Percentiles rank a stretch among this genome's conserved stretches.
Evolutionary conservation across 805 yeast genomes (phyloP).

Genomic region (Priceomyces carsonii): DNA sequence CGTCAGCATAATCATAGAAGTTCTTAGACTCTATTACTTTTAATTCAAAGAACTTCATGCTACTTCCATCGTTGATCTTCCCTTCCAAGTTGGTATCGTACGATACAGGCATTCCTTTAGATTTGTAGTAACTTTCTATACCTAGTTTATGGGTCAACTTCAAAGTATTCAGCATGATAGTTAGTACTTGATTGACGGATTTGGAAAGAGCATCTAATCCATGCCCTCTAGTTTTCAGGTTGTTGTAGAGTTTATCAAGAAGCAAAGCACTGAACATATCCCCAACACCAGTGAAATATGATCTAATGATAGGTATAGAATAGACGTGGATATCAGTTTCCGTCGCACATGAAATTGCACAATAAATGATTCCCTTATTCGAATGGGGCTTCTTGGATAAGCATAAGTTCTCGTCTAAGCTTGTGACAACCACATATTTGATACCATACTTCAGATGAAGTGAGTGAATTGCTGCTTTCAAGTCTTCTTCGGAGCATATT

Average conservation of each 20-base stretch:
- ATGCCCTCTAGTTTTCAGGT: slow-evolving; percentile 7
- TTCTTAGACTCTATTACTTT: slow-evolving; percentile 63
- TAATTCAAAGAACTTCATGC: slow-evolving; percentile 74
- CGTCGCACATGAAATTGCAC: slow-evolving; percentile 22
- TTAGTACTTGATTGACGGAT: slow-evolving; percentile 55
- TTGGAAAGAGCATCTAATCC: slow-evolving; percentile 12
- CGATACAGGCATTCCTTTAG: slow-evolving; percentile 8
- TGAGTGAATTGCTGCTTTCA: slow-evolving; percentile 46
- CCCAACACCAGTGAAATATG: slow-evolving; percentile 95
- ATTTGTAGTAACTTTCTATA: slow-evolving; percentile 32
- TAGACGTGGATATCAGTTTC: slow-evolving; percentile 29
- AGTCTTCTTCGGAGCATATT: slow-evolving; percentile 38
- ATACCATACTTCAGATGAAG: slow-evolving; percentile 53
- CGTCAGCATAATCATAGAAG: slow-evolving; percentile 24
- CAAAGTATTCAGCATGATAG: slow-evolving; percentile 56
- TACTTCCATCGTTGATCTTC: slow-evolving; percentile 54
- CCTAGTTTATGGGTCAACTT: slow-evolving; percentile 44
- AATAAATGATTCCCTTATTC: slow-evolving; percentile 18
- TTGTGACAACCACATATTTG: slow-evolving; percentile 66
- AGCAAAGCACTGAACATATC: slow-evolving; percentile 84
- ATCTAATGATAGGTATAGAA: slow-evolving; percentile 61
- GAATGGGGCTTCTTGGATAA: slow-evolving; percentile 7
- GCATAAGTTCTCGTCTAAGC: slow-evolving; percentile 34
- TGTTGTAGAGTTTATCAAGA: slow-evolving; percentile 55
- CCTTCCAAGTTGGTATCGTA: slow-evolving; percentile 26